These are phyloP conservation scores for Nelumbo lutea DNA, from an alignment of 164 flowering plant genomes.

Conservation along the genomic window DNA sequence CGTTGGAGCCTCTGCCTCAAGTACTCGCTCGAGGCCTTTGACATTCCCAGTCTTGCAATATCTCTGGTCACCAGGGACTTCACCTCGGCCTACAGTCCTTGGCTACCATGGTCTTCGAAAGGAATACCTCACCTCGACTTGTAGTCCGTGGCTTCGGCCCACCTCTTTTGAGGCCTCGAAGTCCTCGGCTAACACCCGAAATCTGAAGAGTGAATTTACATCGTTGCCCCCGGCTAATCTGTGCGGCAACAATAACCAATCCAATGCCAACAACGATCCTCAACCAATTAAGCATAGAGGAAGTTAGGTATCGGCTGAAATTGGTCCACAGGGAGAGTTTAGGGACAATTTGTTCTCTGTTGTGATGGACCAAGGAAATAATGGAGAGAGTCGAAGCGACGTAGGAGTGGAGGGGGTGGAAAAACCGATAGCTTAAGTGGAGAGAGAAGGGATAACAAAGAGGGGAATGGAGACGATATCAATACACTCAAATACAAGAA, in stretches of 20 bases:
- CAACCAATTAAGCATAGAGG: conserved; percentile 14
- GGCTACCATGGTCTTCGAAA: too few species aligned
- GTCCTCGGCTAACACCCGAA: too few species aligned
- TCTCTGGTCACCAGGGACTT: too few species aligned
- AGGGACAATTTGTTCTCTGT: background rate
- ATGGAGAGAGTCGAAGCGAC: conserved; percentile 14
- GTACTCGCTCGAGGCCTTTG: too few species aligned
- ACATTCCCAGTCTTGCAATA: too few species aligned
- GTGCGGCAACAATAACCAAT: background rate
- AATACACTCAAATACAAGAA: conserved; percentile 11
- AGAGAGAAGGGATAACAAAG: conserved; percentile 10
- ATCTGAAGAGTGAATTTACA: too few species aligned
- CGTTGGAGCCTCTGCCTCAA: too few species aligned
- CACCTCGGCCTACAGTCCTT: too few species aligned
- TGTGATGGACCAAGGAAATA: conserved; percentile 8
- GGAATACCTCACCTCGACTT: too few species aligned
- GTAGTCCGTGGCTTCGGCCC: too few species aligned
- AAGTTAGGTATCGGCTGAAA: conserved; percentile 8
- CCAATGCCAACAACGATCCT: conserved; percentile 15
- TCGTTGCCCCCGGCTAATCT: too few species aligned
- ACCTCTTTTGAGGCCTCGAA: too few species aligned
- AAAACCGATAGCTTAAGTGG: conserved; percentile 13
- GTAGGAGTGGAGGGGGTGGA: conserved; percentile 4
- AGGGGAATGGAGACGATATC: conserved; percentile 4
- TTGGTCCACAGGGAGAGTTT: conserved; percentile 10